Percentiles rank a stretch among this genome's conserved stretches.
These are phyloP conservation scores for Aspergillus sp. DNA, from an alignment of 2,329 filamentous ascomycete genomes.

Conservation along the genomic window DNA sequence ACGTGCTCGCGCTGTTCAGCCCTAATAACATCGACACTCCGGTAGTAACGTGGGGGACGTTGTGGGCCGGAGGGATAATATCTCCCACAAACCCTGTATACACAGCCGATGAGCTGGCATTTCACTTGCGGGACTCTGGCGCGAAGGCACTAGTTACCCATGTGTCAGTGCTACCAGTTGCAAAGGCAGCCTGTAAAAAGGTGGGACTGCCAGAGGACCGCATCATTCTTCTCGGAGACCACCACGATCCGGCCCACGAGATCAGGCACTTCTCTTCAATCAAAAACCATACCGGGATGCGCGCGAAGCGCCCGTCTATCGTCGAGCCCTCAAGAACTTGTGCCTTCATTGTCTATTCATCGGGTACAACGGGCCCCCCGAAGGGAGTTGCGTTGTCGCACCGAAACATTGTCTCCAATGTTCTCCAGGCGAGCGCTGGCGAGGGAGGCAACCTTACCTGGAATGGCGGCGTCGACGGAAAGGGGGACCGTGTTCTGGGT, in stretches of 20 bases:
- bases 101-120: constrained; percentile 77
- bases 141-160: constrained; percentile 78
- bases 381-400: constrained; percentile 91
- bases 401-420: constrained; percentile 76
- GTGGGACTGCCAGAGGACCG: constrained; percentile 70
- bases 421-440: constrained; percentile 54
- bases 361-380: constrained; percentile 84
- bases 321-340: constrained; percentile 64
- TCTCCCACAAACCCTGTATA: constrained; percentile 87
- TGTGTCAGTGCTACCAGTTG: constrained; percentile 62
- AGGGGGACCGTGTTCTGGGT: constrained; percentile 71
- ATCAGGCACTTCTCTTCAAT: constrained; percentile 74
- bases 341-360: constrained; percentile 83
- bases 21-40: constrained; percentile 86
- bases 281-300: constrained; percentile 60
- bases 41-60: constrained; percentile 71
- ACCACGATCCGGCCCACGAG: constrained; percentile 54
- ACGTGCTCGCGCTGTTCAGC: constrained; percentile 79
- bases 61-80: constrained; percentile 79
- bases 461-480: constrained; percentile 58
- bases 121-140: constrained; percentile 76
- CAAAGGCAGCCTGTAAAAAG: constrained; percentile 65
- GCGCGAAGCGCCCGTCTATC: constrained; percentile 57
- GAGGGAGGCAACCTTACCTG: constrained; percentile 60
- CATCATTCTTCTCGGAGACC: constrained; percentile 72